Percentiles rank a stretch among this genome's conserved stretches.
Conservation (phyloP, 768 basidiomycete species). For the Auricularia sp. region DNA sequence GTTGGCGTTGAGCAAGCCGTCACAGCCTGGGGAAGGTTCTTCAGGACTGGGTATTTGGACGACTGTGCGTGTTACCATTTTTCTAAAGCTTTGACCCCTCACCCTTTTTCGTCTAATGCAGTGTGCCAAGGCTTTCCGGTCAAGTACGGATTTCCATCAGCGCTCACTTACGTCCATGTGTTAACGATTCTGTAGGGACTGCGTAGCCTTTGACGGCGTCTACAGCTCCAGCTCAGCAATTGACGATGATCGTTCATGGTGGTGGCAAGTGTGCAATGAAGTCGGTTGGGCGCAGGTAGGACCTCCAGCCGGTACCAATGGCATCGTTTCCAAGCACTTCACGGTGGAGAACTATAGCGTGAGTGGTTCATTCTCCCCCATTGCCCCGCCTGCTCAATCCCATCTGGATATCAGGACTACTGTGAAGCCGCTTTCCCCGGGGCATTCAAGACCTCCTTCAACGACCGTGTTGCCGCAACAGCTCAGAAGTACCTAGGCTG, state of each 20-base stretch:
- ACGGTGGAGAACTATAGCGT: too few relatives aligned
- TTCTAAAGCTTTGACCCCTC: too few relatives aligned
- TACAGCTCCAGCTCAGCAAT: too few relatives aligned
- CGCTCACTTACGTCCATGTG: too few relatives aligned
- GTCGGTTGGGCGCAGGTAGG: conserved; percentile 33
- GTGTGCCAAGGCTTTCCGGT: too few relatives aligned
- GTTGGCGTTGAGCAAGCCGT: conserved; percentile 12
- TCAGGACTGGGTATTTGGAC: not conserved
- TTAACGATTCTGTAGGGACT: conserved; percentile 48
- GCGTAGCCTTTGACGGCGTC: too few relatives aligned
- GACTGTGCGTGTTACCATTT: conserved; percentile 37
- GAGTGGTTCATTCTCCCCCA: too few relatives aligned
- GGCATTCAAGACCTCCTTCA: conserved; percentile 29
- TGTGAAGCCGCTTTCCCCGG: conserved; percentile 46
- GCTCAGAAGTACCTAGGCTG: conserved; percentile 65
- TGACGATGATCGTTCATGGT: too few relatives aligned
- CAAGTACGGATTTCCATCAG: too few relatives aligned
- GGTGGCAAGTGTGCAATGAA: conserved; percentile 70
- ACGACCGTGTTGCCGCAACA: conserved; percentile 37
- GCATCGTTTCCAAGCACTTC: too few relatives aligned
- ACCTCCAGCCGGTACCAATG: too few relatives aligned
- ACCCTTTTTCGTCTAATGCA: too few relatives aligned
- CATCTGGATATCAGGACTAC: conserved; percentile 24
- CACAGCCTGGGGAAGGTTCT: conserved; percentile 11
- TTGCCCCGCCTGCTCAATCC: conserved; percentile 46